Conservation (phyloP, 805 yeast genomes). For the Helenozyma baotianmanensis region DNA sequence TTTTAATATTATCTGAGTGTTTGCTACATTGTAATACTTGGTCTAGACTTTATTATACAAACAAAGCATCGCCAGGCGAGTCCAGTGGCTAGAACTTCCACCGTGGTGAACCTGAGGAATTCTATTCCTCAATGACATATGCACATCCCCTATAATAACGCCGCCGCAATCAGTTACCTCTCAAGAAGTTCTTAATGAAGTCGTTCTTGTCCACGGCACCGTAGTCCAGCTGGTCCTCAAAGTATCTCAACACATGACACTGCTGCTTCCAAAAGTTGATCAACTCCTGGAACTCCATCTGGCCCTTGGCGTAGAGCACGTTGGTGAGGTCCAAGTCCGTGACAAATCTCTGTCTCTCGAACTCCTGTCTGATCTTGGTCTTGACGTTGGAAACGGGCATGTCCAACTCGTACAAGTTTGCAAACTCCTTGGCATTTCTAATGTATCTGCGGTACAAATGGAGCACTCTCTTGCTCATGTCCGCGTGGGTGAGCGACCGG, state of each 20-base stretch:
- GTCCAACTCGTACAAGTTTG: slow-evolving; percentile 66
- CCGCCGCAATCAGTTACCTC: slow-evolving; percentile 43
- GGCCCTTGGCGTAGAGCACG: slow-evolving; percentile 73
- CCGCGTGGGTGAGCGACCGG: slow-evolving; percentile 55
- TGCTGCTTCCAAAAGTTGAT: slow-evolving; percentile 88
- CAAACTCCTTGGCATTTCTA: slow-evolving; percentile 55
- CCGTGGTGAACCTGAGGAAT: too few species aligned
- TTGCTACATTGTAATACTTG: too few species aligned
- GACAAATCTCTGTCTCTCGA: slow-evolving; percentile 78
- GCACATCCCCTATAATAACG: too few species aligned
- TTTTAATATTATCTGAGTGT: too few species aligned
- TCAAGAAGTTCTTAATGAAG: slow-evolving; percentile 70
- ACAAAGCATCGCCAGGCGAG: too few species aligned
- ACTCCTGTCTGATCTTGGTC: slow-evolving; percentile 84
- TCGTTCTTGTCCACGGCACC: slow-evolving; percentile 51
- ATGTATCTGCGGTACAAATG: slow-evolving; percentile 69
- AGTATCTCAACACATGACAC: slow-evolving; percentile 78
- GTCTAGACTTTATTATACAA: too few species aligned
- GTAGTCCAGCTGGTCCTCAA: slow-evolving; percentile 60
- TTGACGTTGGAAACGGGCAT: slow-evolving; percentile 75
- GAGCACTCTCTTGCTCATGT: slow-evolving; percentile 60
- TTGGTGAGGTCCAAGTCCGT: slow-evolving; percentile 61
- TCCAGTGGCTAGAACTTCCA: too few species aligned
- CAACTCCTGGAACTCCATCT: slow-evolving; percentile 86
- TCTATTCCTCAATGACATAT: too few species aligned